Base-by-base conservation (phyloP, 768 basidiomycete genomes). In the Termitomyces sp. region DNA sequence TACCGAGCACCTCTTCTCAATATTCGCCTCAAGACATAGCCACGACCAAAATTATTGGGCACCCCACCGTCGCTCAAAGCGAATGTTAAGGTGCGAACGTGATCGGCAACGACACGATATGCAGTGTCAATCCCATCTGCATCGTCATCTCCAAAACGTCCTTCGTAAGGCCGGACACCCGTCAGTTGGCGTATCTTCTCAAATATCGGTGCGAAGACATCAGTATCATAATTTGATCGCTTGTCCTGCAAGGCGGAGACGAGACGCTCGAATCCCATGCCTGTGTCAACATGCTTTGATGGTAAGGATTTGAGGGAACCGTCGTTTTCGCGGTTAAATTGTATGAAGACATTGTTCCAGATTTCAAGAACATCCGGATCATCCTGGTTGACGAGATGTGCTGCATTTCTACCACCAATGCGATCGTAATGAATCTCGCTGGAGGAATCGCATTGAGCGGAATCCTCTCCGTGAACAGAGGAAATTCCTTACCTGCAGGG, bases 301-400 rank as follows among this genome's bases (percentile, higher is more conserved):
- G 97, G 97, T 14, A 99, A 81, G 1, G 82, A 58, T 52, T 81
- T 84, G 16, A 99, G 80, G 19, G 86, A 83, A 40, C 90, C 89
- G 56, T 95, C 90, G 43, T 84, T 82, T 70, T 98, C 96, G 46
- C 97, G 90, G 69, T 99, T 98, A 77, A 90, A 99, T 66, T 98
- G 95, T 67, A 99, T 98, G 70, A 98, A 99, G 55, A 99, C 97
- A 69, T 97, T 98, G 77, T 99, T 99, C 97, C 97, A 99, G 63
- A 99, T 95, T 72, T 96, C 94, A 56, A 99, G 81, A 8, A 99
- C 97, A 60, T 95, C 87, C 1, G 97, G 94, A 67, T 98, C 97
- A 69, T 99, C 97, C 63, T 86, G 80, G 70, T 99, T 98, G 62
- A 99, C 97, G 46, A 97, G 84, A 64, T 86, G 79, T 6, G 94